These are phyloP conservation scores for Corymbia citriodora DNA, from an alignment of 441 rosid species.

Conservation along the genomic window DNA sequence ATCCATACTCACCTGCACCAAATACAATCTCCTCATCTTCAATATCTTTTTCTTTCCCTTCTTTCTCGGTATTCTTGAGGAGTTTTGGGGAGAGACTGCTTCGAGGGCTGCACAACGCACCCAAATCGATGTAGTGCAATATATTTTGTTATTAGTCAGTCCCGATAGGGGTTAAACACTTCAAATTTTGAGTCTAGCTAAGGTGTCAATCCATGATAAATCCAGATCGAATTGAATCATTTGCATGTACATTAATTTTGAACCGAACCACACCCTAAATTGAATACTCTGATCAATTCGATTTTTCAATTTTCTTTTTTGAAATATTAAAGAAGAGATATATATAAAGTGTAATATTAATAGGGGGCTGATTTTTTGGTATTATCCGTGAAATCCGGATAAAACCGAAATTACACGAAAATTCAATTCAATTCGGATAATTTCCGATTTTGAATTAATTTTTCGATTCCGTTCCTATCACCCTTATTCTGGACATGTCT, in stretches of 20 bases:
- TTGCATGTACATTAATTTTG: no score
- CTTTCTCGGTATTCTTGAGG: background rate
- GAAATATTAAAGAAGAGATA: no score
- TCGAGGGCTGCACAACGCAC: background rate
- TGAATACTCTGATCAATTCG: fast-evolving
- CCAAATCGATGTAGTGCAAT: background rate
- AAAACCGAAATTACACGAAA: background rate
- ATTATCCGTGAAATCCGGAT: no score
- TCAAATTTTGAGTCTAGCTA: no score
- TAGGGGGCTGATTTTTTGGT: fast-evolving
- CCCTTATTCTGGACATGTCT: fast-evolving
- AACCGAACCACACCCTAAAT: fast-evolving
- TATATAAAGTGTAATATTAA: fast-evolving
- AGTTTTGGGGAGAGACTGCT: background rate
- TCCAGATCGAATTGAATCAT: no score
- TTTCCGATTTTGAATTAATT: no score
- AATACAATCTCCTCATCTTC: background rate
- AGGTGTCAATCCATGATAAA: fast-evolving
- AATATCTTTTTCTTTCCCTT: background rate
- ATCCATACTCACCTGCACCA: background rate
- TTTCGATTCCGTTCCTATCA: no score
- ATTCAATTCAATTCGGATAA: fast-evolving
- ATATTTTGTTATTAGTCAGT: no score
- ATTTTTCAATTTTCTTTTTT: no score
- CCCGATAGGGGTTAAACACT: no score